These are phyloP conservation scores for Aspergillus luchuensis DNA, from an alignment of 2,329 filamentous ascomycete genomes.

Conservation along the genomic window DNA sequence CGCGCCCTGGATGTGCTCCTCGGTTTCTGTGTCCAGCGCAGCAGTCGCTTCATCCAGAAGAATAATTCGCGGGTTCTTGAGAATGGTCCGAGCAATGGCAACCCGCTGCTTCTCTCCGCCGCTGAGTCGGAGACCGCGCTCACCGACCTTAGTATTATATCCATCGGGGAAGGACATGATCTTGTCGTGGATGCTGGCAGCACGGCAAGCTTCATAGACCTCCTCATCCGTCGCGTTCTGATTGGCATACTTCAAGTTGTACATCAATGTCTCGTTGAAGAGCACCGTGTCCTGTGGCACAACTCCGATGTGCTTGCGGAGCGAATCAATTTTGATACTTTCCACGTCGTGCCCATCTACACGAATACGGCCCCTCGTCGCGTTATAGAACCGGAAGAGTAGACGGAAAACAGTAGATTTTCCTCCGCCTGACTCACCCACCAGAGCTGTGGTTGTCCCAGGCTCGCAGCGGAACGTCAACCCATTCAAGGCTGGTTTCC, in stretches of 20 bases:
- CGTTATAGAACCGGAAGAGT: conserved; percentile 95
- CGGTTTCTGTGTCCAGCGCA: conserved; percentile 86
- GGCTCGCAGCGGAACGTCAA: conserved; percentile 83
- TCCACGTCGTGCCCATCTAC: conserved; percentile 84
- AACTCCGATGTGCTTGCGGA: conserved; percentile 87
- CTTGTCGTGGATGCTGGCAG: conserved; percentile 89
- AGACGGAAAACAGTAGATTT: conserved; percentile 96
- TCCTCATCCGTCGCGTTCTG: conserved; percentile 78
- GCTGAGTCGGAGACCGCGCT: conserved; percentile 81
- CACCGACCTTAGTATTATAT: conserved; percentile 87
- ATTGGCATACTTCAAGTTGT: conserved; percentile 89
- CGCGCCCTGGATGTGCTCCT: conserved; percentile 88
- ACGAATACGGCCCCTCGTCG: conserved; percentile 74
- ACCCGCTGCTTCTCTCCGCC: conserved; percentile 93
- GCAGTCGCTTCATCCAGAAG: conserved; percentile 93
- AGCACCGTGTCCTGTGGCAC: conserved; percentile 95
- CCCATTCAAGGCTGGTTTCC: conserved; percentile 80
- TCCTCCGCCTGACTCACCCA: conserved; percentile 93
- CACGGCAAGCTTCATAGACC: conserved; percentile 76
- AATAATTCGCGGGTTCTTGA: conserved; percentile 90
- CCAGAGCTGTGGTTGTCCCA: conserved; percentile 91
- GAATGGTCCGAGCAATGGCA: conserved; percentile 87
- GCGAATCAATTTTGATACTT: conserved; percentile 88
- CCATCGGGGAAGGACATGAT: conserved; percentile 85
- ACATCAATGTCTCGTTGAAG: conserved; percentile 94